These are phyloP conservation scores for Aspergillus flavus DNA, from an alignment of 2,329 filamentous ascomycete species.

Conservation along the genomic window DNA sequence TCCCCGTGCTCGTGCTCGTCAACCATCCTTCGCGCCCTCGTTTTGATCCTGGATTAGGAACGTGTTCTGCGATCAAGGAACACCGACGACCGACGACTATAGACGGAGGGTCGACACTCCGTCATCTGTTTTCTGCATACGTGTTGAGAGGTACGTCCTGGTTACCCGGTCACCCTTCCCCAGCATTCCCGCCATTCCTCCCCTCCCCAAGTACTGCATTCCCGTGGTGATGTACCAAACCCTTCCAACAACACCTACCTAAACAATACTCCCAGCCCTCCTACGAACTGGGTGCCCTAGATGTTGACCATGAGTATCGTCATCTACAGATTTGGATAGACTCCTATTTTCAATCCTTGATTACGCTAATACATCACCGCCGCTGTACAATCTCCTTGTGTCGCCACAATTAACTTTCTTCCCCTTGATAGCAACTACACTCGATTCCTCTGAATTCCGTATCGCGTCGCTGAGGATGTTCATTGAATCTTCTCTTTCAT, in stretches of 20 bases:
- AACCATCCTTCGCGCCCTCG: constrained; percentile 10
- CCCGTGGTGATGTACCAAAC: constrained; percentile 23
- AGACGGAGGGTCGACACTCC: not conserved
- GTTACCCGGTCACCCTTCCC: constrained; percentile 24
- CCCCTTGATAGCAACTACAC: not conserved
- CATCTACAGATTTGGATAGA: constrained; percentile 11
- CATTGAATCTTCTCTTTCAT: constrained; percentile 28
- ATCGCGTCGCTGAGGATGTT: constrained; percentile 28
- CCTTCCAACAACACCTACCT: constrained; percentile 17
- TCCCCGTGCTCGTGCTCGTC: constrained; percentile 25
- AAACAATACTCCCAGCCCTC: constrained; percentile 18
- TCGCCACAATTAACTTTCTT: not conserved
- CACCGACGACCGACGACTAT: not conserved
- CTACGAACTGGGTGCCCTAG: constrained; percentile 12
- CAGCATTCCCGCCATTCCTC: constrained; percentile 33
- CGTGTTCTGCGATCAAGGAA: constrained; percentile 13
- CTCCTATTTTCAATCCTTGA: not conserved
- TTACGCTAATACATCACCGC: not conserved
- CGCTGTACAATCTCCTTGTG: not conserved
- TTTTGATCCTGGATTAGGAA: constrained; percentile 19
- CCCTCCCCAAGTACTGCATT: constrained; percentile 31
- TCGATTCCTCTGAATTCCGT: not conserved
- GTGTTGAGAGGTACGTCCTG: constrained; percentile 21
- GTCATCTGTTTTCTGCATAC: constrained; percentile 10
- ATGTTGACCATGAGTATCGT: constrained; percentile 11